Percentiles rank a stretch among this genome's conserved stretches.
Evolutionary conservation across 495 filamentous ascomycete genomes (phyloP).

Genomic region (Melanomma pulvis-pyrius): DNA sequence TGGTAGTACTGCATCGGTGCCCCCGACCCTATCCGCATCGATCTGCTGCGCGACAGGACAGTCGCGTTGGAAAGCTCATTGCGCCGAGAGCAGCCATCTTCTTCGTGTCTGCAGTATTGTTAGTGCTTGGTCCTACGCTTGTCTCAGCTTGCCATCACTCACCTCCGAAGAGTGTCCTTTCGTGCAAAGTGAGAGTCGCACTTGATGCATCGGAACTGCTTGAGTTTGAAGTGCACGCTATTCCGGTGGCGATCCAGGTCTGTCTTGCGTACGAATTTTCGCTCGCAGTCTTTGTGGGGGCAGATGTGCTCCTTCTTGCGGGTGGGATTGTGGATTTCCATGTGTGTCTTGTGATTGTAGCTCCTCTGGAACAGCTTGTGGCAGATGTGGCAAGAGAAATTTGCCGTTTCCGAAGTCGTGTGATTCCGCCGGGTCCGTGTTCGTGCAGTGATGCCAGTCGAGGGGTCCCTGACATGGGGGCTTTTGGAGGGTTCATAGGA

Average conservation of each 20-base stretch:
- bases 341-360: conserved; percentile 89
- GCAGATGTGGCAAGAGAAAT: conserved; percentile 75
- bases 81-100: conserved; percentile 76
- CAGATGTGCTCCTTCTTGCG: conserved; percentile 72
- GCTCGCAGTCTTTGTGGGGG: conserved; percentile 63
- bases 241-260: conserved; percentile 81
- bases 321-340: conserved; percentile 84
- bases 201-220: conserved; percentile 69
- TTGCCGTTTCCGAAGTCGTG: conserved; percentile 74
- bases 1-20: conserved; percentile 23
- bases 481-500: conserved; percentile 17
- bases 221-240: conserved; percentile 58
- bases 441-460: background rate
- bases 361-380: conserved; percentile 79
- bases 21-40: conserved; percentile 14
- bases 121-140: conserved; percentile 25
- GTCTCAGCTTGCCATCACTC: no score
- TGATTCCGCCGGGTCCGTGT: conserved; percentile 56
- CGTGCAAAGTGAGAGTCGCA: conserved; percentile 77
- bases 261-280: conserved; percentile 79
- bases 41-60: conserved; percentile 6
- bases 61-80: conserved; percentile 54
- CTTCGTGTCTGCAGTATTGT: conserved; percentile 63
- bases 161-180: conserved; percentile 83
- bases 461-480: conserved; percentile 1